Base-by-base conservation (phyloP, 495 filamentous ascomycete species). In the Aspergillus conjunctus region DNA sequence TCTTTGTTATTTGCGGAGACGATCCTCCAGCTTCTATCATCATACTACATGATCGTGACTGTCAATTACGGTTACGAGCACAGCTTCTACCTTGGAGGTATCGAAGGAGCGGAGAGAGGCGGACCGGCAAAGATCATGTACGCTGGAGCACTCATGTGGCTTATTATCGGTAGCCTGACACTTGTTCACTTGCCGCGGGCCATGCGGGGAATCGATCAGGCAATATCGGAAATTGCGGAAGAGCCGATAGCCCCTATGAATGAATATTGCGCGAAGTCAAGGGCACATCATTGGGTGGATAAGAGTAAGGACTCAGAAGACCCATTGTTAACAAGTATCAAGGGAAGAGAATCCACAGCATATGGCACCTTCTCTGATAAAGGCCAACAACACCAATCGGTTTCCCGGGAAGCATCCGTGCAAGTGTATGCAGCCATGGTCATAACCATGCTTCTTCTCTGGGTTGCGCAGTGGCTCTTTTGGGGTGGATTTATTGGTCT, bases 41-140 rank as follows among this genome's bases (percentile, higher is more conserved):
- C 31, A 10, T 64, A 64, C 43, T 54, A 60, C 52, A 46, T 64
- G 51, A 0, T 60, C 18, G 60, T 64, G 34, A 64, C 62, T 2
- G 46, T 64, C 54, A 44, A 60, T 54, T 64, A 64, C 54, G 62
- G 62, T 41, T 26, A 52, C 56, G 34, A 60, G 57, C 62, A 64
- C 37, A 53, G 60, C 15, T 64, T 64, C 53, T 64, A 64, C 53
- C 15, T 60, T 43, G 62, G 57, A 58, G 48, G 39, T 74, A 15
- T 62, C 33, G 53, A 22, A 34, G 31, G 22, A 31, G 59, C 48
- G n/a, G 59, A 62, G 7, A 56, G 17, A 57, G 45, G 7, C 10
- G 9, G 1, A n/a, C 21, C 18, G n/a, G 59, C 45, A 26, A 52
- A 52, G 26, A 30, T 21, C 8, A 62, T 62, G 59, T 62, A 62